Evolutionary conservation across 2,329 filamentous ascomycete species (phyloP).

Genomic region (Hortaea werneckii): DNA sequence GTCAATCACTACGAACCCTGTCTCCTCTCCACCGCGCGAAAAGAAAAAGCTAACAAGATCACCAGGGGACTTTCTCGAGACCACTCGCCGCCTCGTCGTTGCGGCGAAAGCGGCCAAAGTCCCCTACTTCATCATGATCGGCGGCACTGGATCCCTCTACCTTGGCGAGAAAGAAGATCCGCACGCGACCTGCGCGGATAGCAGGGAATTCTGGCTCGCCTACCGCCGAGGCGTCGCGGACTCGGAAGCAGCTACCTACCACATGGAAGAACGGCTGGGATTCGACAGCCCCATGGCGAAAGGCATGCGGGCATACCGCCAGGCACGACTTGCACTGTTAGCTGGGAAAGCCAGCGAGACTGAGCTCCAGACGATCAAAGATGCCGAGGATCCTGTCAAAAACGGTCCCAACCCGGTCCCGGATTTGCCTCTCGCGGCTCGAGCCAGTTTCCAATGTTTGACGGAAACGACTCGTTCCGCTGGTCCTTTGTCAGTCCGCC

Average conservation of each 20-base stretch:
- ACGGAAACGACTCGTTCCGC: conserved; percentile 1
- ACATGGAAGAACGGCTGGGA: conserved; percentile 6
- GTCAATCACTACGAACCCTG: too few species aligned
- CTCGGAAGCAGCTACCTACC: conserved; percentile 5
- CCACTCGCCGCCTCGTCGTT: conserved; percentile 24
- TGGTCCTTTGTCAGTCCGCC: conserved; percentile 6
- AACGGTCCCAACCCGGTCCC: not conserved
- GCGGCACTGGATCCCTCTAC: conserved; percentile 23
- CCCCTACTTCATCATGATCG: conserved; percentile 27
- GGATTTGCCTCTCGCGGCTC: conserved; percentile 5
- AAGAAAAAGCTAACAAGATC: not conserved
- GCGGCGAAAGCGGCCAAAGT: conserved; percentile 20
- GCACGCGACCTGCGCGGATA: conserved; percentile 1
- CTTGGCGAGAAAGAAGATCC: not conserved
- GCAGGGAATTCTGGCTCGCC: conserved; percentile 5
- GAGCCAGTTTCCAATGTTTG: conserved; percentile 5
- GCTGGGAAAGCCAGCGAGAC: not conserved
- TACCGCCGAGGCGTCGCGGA: conserved; percentile 6
- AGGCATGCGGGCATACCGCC: conserved; percentile 3
- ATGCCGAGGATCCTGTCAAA: not conserved
- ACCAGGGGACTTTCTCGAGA: conserved; percentile 23
- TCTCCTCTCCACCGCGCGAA: not conserved
- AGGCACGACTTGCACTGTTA: not conserved
- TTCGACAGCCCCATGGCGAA: conserved; percentile 1
- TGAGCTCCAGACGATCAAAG: not conserved